Percentiles rank a stretch among this genome's conserved stretches.
These are phyloP conservation scores for Penicillium thymicola DNA, from an alignment of 2,329 filamentous ascomycete genomes.

Conservation along the genomic window DNA sequence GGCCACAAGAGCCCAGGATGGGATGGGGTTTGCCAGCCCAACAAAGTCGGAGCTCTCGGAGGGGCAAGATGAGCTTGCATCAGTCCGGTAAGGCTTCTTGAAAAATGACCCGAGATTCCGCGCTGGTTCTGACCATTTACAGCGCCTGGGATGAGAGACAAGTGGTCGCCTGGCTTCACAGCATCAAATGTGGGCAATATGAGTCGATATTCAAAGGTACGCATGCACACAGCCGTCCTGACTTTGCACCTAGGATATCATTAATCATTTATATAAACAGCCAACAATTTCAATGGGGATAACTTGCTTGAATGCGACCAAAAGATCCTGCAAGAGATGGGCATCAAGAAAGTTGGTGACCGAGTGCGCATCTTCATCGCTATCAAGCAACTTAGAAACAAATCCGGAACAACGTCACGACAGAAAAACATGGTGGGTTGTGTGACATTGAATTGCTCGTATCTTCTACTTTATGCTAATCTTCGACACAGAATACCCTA, in stretches of 20 bases:
- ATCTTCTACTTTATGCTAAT: constrained; percentile 14
- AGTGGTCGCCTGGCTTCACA: constrained; percentile 85
- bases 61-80: constrained; percentile 66
- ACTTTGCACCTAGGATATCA: constrained; percentile 11
- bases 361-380: constrained; percentile 84
- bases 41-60: constrained; percentile 94
- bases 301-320: constrained; percentile 97
- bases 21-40: constrained; percentile 65
- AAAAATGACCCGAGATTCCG: background rate
- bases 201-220: constrained; percentile 76
- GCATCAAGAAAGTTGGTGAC: constrained; percentile 96
- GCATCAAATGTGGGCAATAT: constrained; percentile 91
- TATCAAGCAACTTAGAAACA: constrained; percentile 78
- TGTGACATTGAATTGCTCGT: background rate
- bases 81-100: constrained; percentile 58
- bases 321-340: constrained; percentile 93
- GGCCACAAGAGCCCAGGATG: constrained; percentile 32
- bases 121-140: constrained; percentile 21
- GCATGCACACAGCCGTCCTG: constrained; percentile 27
- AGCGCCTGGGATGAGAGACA: constrained; percentile 82
- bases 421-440: constrained; percentile 76
- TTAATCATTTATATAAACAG: constrained; percentile 38
- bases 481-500: constrained; percentile 68
- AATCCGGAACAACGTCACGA: constrained; percentile 71
- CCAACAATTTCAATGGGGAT: constrained; percentile 96